Percentiles rank a stretch among this genome's conserved stretches.
Conservation (phyloP, 2,329 filamentous ascomycete species). For the Cercospora berteroae region DNA sequence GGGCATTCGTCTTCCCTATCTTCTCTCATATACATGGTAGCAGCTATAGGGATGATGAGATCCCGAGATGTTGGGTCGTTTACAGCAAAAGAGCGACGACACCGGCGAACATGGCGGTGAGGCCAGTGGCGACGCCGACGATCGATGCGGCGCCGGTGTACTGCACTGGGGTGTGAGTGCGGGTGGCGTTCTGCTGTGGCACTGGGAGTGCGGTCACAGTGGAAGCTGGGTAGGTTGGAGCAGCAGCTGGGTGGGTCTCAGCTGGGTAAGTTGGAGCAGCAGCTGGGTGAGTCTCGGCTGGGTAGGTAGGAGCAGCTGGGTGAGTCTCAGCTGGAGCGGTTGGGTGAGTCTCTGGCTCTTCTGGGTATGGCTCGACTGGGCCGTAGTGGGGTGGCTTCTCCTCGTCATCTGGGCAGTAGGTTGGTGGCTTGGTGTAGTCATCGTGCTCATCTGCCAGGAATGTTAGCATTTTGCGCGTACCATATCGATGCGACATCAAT, state of each 20-base stretch:
- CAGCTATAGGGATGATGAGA: not conserved
- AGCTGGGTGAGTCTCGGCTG: not conserved
- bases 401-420: not conserved
- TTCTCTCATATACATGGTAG: not conserved
- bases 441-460: not conserved
- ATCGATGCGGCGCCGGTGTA: constrained; percentile 11
- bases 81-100: constrained; percentile 12
- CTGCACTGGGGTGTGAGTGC: not conserved
- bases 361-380: constrained; percentile 6
- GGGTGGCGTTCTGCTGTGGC: not conserved
- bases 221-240: not conserved
- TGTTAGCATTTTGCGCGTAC: not conserved
- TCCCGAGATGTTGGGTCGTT: not conserved
- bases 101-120: constrained; percentile 14
- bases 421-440: constrained; percentile 9
- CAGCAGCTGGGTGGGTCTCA: not conserved
- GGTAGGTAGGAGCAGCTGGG: not conserved
- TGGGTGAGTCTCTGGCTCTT: not conserved
- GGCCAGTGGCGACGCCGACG: constrained; percentile 10
- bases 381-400: constrained; percentile 11
- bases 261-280: not conserved
- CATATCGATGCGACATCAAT: not conserved
- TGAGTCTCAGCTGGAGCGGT: not conserved
- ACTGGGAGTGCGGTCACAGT: not conserved
- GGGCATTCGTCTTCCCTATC: not conserved